A percentile compares a stretch with the other conserved stretches of the same genome.
Conservation (phyloP, 2,329 filamentous ascomycete species). For the Fusarium oligoseptatum region DNA sequence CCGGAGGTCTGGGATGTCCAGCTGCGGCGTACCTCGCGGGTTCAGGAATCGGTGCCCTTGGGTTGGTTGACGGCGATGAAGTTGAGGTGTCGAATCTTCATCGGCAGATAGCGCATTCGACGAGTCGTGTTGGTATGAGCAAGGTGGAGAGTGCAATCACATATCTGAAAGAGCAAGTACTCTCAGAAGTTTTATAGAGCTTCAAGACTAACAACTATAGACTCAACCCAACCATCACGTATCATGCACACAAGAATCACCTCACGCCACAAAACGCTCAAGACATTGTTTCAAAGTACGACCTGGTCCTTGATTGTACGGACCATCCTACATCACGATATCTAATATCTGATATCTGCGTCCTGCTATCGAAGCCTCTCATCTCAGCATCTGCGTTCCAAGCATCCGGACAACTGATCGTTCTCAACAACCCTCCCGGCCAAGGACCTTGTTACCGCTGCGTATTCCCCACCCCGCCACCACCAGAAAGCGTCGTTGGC, state of each 20-base stretch:
- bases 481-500: constrained; percentile 82
- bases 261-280: constrained; percentile 78
- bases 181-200: neutral
- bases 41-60: constrained; percentile 85
- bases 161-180: constrained; percentile 66
- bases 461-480: constrained; percentile 89
- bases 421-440: constrained; percentile 86
- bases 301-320: constrained; percentile 93
- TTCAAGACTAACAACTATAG: constrained; percentile 53
- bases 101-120: constrained; percentile 87
- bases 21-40: constrained; percentile 93
- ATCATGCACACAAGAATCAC: constrained; percentile 72
- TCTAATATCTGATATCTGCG: constrained; percentile 90
- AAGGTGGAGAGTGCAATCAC: constrained; percentile 85
- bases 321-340: constrained; percentile 94
- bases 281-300: constrained; percentile 76
- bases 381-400: constrained; percentile 91
- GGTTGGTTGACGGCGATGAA: constrained; percentile 86
- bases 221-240: constrained; percentile 79
- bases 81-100: constrained; percentile 95
- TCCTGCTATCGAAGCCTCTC: constrained; percentile 82
- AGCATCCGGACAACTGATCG: constrained; percentile 89
- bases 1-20: constrained; percentile 91
- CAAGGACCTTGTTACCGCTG: constrained; percentile 91
- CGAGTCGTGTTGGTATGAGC: constrained; percentile 75